phyloP scores from a whole-genome alignment of 1,139 yeast genomes.

The Sugiyamaella neomexicana region DNA sequence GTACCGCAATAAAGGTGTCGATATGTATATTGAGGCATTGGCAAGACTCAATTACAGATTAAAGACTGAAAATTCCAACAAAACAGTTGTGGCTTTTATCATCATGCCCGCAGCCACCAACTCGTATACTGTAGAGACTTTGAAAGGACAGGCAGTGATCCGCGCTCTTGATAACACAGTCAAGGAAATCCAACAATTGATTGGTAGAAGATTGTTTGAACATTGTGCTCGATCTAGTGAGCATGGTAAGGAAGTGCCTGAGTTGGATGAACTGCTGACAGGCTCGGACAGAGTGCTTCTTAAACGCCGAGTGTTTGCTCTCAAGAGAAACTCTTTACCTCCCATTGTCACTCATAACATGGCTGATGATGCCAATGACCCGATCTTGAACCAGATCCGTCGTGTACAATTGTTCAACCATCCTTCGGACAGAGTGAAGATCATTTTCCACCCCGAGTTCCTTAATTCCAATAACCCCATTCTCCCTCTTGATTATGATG shows the following conservation, averaged over 20 bases:
- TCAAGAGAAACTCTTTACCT: constrained; percentile 84
- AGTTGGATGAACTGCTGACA: constrained; percentile 76
- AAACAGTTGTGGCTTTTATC: constrained; percentile 96
- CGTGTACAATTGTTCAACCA: constrained; percentile 87
- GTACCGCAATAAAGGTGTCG: constrained; percentile 95
- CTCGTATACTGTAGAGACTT: constrained; percentile 92
- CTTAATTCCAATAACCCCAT: constrained; percentile 94
- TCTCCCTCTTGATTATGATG: constrained; percentile 90
- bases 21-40: constrained; percentile 87
- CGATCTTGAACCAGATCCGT: constrained; percentile 88
- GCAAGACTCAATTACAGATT: constrained; percentile 89
- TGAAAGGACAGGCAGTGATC: constrained; percentile 94
- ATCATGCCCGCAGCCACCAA: constrained; percentile 97
- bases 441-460: constrained; percentile 97
- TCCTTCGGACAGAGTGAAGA: constrained; percentile 88
- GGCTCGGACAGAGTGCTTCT: constrained; percentile 86
- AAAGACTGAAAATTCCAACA: constrained; percentile 77
- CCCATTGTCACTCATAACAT: constrained; percentile 98
- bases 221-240: constrained; percentile 84
- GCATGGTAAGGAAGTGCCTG: constrained; percentile 59
- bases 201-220: constrained; percentile 86
- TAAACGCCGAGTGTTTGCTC: constrained; percentile 90
- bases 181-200: constrained; percentile 80
- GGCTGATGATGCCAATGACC: constrained; percentile 89
- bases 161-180: constrained; percentile 88